phyloP scores from a whole-genome alignment of 306 rosid species.

The Pachyrhizus erosus region DNA sequence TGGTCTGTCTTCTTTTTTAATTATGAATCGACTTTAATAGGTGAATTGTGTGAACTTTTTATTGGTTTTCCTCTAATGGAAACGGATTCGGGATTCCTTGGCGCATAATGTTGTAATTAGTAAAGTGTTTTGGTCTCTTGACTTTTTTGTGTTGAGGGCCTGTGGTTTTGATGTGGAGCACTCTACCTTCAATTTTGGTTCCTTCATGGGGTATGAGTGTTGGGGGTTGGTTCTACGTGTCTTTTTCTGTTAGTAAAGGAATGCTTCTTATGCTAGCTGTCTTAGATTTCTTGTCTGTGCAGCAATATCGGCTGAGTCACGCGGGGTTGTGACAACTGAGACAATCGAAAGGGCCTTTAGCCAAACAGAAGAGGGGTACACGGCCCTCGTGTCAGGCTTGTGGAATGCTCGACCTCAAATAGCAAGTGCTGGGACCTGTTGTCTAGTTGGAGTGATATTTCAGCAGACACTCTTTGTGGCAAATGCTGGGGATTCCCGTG shows the following conservation, averaged over 20 bases:
- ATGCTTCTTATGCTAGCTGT: constrained; percentile 56
- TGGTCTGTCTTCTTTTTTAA: not conserved
- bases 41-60: constrained; percentile 13
- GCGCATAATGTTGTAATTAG: not conserved
- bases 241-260: constrained; percentile 42
- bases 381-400: constrained; percentile 60
- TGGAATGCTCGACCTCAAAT: constrained; percentile 65
- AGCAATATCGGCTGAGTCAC: constrained; percentile 61
- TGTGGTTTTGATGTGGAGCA: constrained; percentile 25
- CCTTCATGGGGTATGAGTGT: constrained; percentile 36
- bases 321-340: constrained; percentile 60
- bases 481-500: constrained; percentile 82
- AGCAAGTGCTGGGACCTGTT: constrained; percentile 78
- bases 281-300: constrained; percentile 63
- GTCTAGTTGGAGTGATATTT: constrained; percentile 78
- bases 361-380: constrained; percentile 74
- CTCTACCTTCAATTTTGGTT: constrained; percentile 20
- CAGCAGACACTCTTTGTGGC: constrained; percentile 78
- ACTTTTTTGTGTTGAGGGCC: constrained; percentile 22
- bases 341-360: constrained; percentile 65
- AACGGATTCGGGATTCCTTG: not conserved
- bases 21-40: not conserved
- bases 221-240: constrained; percentile 31
- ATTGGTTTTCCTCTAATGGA: constrained; percentile 2
- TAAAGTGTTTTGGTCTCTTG: constrained; percentile 22